Evolutionary conservation across 148 eudicot species (phyloP).

Genomic region (Oxyria digyna): DNA sequence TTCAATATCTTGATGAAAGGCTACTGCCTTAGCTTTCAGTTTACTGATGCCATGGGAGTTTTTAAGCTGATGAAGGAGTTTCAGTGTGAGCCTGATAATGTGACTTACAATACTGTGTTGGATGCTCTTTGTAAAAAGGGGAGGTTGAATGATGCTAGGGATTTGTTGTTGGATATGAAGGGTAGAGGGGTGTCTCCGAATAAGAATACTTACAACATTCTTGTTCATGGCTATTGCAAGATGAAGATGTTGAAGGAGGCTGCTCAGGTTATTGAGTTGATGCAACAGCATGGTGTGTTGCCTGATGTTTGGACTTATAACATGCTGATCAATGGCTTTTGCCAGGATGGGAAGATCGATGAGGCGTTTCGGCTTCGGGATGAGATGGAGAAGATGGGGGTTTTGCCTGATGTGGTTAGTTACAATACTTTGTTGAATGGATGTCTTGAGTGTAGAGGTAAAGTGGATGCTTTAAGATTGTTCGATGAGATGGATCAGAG

Average conservation of each 20-base stretch:
- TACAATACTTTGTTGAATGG: slow-evolving; percentile 69
- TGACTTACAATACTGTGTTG: slow-evolving; percentile 64
- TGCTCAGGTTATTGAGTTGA: slow-evolving; percentile 46
- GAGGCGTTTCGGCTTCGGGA: slow-evolving; percentile 45
- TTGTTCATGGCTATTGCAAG: slow-evolving; percentile 73
- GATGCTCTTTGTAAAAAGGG: slow-evolving; percentile 57
- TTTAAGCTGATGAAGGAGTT: slow-evolving; percentile 35
- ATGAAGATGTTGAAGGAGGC: slow-evolving; percentile 75
- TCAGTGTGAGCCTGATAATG: slow-evolving; percentile 48
- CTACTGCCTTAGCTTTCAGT: slow-evolving; percentile 41
- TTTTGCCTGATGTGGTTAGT: slow-evolving; percentile 52
- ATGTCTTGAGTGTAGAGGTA: slow-evolving; percentile 23
- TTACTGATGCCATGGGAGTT: slow-evolving; percentile 46
- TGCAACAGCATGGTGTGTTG: slow-evolving; percentile 37
- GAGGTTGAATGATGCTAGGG: slow-evolving; percentile 47
- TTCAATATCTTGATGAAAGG: slow-evolving; percentile 64
- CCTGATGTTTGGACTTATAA: slow-evolving; percentile 86
- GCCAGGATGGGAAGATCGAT: slow-evolving; percentile 47
- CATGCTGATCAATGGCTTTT: slow-evolving; percentile 49
- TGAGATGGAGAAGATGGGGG: slow-evolving; percentile 49
- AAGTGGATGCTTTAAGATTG: slow-evolving; percentile 36
- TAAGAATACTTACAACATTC: slow-evolving; percentile 51
- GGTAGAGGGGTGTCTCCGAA: slow-evolving; percentile 38
- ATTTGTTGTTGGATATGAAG: slow-evolving; percentile 65
- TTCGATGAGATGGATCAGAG: slow-evolving; percentile 54